A percentile compares a stretch with the other conserved stretches of the same genome.
These are phyloP conservation scores for Syzygium oleosum DNA, from an alignment of 345 rosid genomes.

Conservation along the genomic window DNA sequence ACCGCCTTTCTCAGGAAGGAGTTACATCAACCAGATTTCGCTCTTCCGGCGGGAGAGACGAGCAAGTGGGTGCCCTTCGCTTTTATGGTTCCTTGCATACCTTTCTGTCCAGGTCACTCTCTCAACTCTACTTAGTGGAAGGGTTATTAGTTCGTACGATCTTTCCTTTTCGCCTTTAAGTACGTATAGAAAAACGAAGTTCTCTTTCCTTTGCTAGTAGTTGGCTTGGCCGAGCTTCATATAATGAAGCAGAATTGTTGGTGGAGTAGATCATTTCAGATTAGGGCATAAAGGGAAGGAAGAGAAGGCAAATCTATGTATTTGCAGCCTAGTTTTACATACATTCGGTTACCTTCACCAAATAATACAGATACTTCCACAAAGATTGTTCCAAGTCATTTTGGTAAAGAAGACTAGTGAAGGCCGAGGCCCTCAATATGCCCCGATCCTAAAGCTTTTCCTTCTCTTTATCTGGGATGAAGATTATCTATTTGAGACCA, in stretches of 20 bases:
- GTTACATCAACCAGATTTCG: slow-evolving; percentile 41
- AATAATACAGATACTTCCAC: not conserved
- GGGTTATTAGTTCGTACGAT: not conserved
- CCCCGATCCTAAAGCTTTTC: not conserved
- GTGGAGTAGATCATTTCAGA: not conserved
- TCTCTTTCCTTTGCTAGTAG: not conserved
- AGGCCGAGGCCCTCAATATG: not conserved
- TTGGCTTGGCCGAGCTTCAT: not conserved
- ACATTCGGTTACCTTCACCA: not conserved
- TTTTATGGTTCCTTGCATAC: slow-evolving; percentile 59
- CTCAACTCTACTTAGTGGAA: not conserved
- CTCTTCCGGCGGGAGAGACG: slow-evolving; percentile 42
- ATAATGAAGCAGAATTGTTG: not conserved
- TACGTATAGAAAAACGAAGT: not conserved
- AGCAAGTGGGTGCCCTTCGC: slow-evolving; percentile 71
- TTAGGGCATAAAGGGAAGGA: not conserved
- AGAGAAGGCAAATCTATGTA: not conserved
- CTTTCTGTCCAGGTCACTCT: slow-evolving; percentile 57
- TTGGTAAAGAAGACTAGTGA: not conserved
- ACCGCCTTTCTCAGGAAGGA: slow-evolving; percentile 77
- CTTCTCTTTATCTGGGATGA: not conserved
- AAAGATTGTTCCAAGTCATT: not conserved
- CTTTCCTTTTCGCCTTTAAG: not conserved
- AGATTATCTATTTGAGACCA: not conserved
- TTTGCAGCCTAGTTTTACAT: not conserved